Base-by-base conservation (phyloP, 352 stramenopile genomes). In the Aphanomyces euteiches region DNA sequence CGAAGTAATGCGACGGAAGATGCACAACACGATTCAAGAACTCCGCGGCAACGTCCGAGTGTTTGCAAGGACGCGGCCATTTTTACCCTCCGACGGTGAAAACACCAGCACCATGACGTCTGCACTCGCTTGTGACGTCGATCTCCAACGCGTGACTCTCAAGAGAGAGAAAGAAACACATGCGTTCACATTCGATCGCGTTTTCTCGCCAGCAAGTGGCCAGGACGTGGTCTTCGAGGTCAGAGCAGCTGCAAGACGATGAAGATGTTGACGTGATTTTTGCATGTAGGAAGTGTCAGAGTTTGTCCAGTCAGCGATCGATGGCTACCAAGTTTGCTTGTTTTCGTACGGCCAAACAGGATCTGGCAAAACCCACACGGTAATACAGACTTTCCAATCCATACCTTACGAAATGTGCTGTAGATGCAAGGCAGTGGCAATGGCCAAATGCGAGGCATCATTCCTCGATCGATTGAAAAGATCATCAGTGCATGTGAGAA, bases 1-100 rank as follows among this genome's bases (percentile, higher is more conserved):
- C 1, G 87, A 97, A 67, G 91, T 87, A 39, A 60, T 93, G 15
- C 87, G 97, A 40, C 82, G 97, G n/a, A 82, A 89, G 72, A 92
- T 99, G 83, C 97, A 99, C 83, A 99, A 99, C 79, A 90, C 87
- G 47, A 98, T 99, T 39, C 84, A 93, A 88, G 97, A 99, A 75
- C 80, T 99, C 28, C 89, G 97, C 57, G 98, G 97, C 65, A 99
- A 99, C 72, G 96, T 99, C 60, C 88, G 98, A 60, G 97, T 99
- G 2, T 99, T 98, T 79, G 95, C 92, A 1, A 84, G 96, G 67
- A 96, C 98, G 53, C 83, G 96, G 13, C 96, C 95, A 8, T 92
- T 97, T 72, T 72, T 97, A 8, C 81, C 87, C 15, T 90, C 84
- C 1, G 92, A 97, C 69, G 75, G 75, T 58, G 28, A 28, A 28